Evolutionary conservation across 139 green algal species (phyloP), one percentile per base, ranked within the genome.

Genomic region (Parachlorella kessleri): DNA sequence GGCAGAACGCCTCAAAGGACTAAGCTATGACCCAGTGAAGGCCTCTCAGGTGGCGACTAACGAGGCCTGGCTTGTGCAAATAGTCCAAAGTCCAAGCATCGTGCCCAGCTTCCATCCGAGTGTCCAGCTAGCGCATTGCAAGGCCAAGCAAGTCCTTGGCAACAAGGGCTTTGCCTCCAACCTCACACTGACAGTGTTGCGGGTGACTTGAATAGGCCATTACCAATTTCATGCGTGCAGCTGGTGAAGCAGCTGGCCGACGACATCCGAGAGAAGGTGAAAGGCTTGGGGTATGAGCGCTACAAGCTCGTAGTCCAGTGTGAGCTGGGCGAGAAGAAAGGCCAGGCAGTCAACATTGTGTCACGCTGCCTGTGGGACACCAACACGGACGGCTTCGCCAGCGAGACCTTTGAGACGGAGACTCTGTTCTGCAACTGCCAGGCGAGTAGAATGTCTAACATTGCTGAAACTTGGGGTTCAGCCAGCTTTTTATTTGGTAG

Each of bases 331-430:
- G 89, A 98, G 87, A 95, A 96, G 77, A 88, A 85, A 59, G 93
- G 92, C 2, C 94, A 97, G 83, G 90, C 87, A 9, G 92, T 95
- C 89, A 84, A 90, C 18, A 86, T 94, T 36, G 87, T 90, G n/a
- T 95, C 88, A 5, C 83, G 92, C 1, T 97, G 94, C 84, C 81
- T 98, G 37, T 98, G 94, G 94, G 92, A 96, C 81, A 90, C 87
- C 33, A 74, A 81, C 41, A 88, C 85, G 1, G 93, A 97, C 84
- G 91, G 85, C 84, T 95, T 88, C 32, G 93, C 90, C 1, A 92
- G 84, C 1, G 91, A 94, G 73, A 86, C 85, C 40, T 95, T 92
- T 73, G 88, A 95, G 75, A 95, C 92, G 74, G 92, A 96, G 55
- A 92, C 71, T 67, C 70, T 96, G 6, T 96, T 94, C 77, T 96